A percentile compares a stretch with the other conserved stretches of the same genome.
These are phyloP conservation scores for Colletotrichum musicola DNA, from an alignment of 2,329 filamentous ascomycete genomes.

Conservation along the genomic window DNA sequence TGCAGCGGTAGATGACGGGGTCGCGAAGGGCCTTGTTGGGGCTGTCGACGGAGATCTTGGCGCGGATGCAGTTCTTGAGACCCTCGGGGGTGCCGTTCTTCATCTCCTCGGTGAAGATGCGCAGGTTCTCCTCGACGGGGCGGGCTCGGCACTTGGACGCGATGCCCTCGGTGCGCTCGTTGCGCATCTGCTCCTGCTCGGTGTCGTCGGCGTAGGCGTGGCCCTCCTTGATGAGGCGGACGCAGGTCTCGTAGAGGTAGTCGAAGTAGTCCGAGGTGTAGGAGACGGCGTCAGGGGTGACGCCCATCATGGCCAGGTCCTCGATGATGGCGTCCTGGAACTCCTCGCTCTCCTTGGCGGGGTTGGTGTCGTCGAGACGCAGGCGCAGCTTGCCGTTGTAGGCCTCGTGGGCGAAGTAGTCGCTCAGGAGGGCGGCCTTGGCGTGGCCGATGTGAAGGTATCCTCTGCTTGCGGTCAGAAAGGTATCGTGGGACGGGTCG, in stretches of 20 bases:
- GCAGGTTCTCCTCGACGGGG: constrained; percentile 84
- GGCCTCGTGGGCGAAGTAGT: constrained; percentile 95
- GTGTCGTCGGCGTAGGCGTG: constrained; percentile 97
- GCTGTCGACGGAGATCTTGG: constrained; percentile 92
- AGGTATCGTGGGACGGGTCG: neutral
- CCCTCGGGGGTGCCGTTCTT: constrained; percentile 86
- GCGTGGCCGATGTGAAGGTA: constrained; percentile 95
- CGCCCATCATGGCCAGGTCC: constrained; percentile 90
- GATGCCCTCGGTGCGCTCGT: constrained; percentile 86
- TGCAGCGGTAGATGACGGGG: constrained; percentile 97
- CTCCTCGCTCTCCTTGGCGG: constrained; percentile 96
- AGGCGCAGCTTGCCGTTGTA: constrained; percentile 93
- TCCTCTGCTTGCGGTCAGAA: constrained; percentile 24
- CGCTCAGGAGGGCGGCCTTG: constrained; percentile 92
- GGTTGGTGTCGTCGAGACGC: constrained; percentile 97
- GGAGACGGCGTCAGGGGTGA: constrained; percentile 86
- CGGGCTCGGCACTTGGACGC: constrained; percentile 85
- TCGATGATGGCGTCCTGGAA: constrained; percentile 94
- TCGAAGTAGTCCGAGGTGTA: constrained; percentile 98
- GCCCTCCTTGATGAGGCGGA: constrained; percentile 87
- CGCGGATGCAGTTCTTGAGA: constrained; percentile 88
- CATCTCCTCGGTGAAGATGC: constrained; percentile 93
- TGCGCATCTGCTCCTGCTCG: constrained; percentile 86
- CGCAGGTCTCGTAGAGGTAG: constrained; percentile 86
- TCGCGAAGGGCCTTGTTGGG: constrained; percentile 97